phyloP scores from a whole-genome alignment of 1,284 basidiomycete genomes.

The Neolentinus lepideus region DNA sequence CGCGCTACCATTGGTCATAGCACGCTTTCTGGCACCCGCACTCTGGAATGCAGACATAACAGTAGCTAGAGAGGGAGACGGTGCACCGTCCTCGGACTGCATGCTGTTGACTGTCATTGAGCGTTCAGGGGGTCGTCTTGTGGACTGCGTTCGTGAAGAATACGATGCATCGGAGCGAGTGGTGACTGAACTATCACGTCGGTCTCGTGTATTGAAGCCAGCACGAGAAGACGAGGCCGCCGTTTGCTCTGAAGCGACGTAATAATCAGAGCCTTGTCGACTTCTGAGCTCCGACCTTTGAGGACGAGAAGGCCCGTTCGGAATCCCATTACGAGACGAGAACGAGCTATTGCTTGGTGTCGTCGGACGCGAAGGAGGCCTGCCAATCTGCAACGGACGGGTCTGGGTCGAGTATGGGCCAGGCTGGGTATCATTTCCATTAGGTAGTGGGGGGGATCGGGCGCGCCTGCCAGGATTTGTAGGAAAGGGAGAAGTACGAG shows the following conservation, averaged over 20 bases:
- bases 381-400: conserved; percentile 46
- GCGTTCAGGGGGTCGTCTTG: conserved; percentile 6
- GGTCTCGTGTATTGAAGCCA: conserved; percentile 18
- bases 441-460: conserved; percentile 29
- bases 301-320: conserved; percentile 24
- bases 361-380: conserved; percentile 22
- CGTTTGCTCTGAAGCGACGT: conserved; percentile 18
- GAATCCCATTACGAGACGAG: conserved; percentile 12
- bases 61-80: conserved; percentile 39
- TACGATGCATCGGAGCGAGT: conserved; percentile 16
- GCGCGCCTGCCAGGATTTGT: conserved; percentile 24
- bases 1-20: conserved; percentile 44
- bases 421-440: conserved; percentile 16
- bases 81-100: conserved; percentile 7
- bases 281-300: conserved; percentile 26
- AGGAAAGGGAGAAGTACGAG: conserved; percentile 46
- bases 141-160: conserved; percentile 14
- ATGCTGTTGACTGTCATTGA: conserved; percentile 11
- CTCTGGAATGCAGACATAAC: conserved; percentile 63
- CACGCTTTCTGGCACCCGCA: conserved; percentile 49
- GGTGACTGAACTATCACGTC: conserved; percentile 19
- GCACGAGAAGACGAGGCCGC: conserved; percentile 17
- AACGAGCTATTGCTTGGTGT: conserved; percentile 24
- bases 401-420: conserved; percentile 27
- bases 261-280: conserved; percentile 23